These are phyloP conservation scores for Dendrocalamus latiflorus DNA, from an alignment of 202 grass and related monocot species.

Conservation along the genomic window DNA sequence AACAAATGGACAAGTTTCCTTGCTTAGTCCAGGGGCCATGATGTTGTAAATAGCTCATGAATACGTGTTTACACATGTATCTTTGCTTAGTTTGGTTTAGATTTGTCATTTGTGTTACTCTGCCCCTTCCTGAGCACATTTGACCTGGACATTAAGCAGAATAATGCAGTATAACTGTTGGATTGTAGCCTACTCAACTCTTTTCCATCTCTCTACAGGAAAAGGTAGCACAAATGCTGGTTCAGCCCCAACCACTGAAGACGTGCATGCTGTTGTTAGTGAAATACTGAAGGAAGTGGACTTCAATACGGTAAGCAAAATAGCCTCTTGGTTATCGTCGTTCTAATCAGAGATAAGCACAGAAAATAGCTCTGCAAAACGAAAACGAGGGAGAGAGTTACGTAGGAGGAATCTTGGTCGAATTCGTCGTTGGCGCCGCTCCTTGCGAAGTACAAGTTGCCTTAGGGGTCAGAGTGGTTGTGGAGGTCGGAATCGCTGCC, in stretches of 20 bases:
- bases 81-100: neutral
- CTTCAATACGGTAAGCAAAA: constrained; percentile 76
- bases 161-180: neutral
- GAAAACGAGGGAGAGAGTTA: neutral
- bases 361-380: no score
- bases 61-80: neutral
- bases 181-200: neutral
- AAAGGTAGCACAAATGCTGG: constrained; percentile 46
- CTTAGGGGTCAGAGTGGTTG: neutral
- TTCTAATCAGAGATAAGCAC: no score
- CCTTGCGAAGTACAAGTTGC: neutral
- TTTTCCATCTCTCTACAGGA: constrained; percentile 41
- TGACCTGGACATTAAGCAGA: neutral
- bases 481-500: no score
- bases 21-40: neutral
- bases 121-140: neutral
- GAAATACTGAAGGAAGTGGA: constrained; percentile 96
- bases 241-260: constrained; percentile 52
- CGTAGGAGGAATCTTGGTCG: neutral
- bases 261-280: constrained; percentile 79
- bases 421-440: neutral
- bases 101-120: neutral
- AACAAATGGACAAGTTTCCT: neutral
- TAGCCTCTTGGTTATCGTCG: neutral
- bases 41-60: neutral